Conservation (phyloP, 169 alveolate genomes). For the Eimeria maxima region DNA sequence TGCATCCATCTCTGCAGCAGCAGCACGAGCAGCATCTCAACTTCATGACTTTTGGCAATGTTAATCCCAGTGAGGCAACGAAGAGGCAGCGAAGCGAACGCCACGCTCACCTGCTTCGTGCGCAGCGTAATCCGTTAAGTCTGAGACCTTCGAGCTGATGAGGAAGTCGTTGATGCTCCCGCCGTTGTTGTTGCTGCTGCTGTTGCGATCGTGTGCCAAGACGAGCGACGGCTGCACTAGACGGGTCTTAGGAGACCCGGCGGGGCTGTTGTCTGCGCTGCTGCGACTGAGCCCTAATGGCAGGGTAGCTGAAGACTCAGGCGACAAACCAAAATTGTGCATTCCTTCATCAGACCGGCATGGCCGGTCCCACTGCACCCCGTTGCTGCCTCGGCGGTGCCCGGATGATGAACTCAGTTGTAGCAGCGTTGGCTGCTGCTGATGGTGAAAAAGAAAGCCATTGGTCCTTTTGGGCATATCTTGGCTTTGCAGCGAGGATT, state of each 20-base stretch:
- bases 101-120: slow-evolving; percentile 43
- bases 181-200: not conserved
- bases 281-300: not conserved
- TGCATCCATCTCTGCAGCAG: slow-evolving; percentile 50
- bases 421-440: slow-evolving; percentile 55
- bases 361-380: not conserved
- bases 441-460: not conserved
- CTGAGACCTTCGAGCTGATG: slow-evolving; percentile 18
- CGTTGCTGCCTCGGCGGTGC: not conserved
- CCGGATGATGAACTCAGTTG: not conserved
- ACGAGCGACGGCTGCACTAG: no score
- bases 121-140: slow-evolving; percentile 32
- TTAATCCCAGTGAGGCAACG: not conserved
- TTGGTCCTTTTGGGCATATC: not conserved
- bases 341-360: no score
- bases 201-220: no score
- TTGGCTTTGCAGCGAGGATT: not conserved
- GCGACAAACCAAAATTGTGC: not conserved
- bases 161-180: not conserved
- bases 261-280: no score
- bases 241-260: no score
- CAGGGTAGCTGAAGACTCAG: not conserved
- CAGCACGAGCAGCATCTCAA: slow-evolving; percentile 7
- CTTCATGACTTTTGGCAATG: not conserved
- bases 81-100: not conserved